Conservation (phyloP, 1,284 basidiomycete genomes). For the Pascua guehoae region DNA sequence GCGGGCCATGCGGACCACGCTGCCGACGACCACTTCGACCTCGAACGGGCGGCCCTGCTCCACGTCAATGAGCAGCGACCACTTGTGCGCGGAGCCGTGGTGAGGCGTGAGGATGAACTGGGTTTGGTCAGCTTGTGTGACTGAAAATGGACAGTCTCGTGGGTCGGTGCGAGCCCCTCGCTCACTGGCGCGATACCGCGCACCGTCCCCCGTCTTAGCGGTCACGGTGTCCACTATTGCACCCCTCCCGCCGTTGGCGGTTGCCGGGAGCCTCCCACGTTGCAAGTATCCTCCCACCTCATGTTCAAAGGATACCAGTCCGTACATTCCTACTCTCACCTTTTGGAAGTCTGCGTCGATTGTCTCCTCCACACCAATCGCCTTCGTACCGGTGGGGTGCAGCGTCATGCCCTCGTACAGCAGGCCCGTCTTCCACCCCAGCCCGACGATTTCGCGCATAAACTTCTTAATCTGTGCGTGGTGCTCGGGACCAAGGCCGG, state of each 20-base stretch:
- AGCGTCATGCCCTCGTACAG: constrained; percentile 34
- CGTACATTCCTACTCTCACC: not conserved
- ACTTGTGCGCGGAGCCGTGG: constrained; percentile 30
- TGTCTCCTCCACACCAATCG: constrained; percentile 18
- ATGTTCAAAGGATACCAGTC: no score
- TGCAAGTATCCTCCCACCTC: no score
- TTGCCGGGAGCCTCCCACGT: no score
- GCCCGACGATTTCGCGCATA: constrained; percentile 37
- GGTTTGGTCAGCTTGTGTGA: not conserved
- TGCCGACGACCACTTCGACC: constrained; percentile 44
- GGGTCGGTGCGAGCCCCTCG: no score
- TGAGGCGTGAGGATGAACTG: constrained; percentile 8
- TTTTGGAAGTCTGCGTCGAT: constrained; percentile 11
- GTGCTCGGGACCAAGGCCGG: constrained; percentile 19
- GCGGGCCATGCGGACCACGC: constrained; percentile 37
- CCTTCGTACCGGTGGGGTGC: constrained; percentile 24
- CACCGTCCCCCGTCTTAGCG: no score
- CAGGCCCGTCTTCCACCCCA: constrained; percentile 38
- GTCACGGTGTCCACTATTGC: no score
- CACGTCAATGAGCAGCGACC: constrained; percentile 42
- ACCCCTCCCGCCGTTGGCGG: no score
- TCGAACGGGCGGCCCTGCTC: constrained; percentile 46
- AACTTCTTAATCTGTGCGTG: constrained; percentile 32
- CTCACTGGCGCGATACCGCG: no score
- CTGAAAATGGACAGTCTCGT: not conserved